Evolutionary conservation across 2,329 filamentous ascomycete genomes (phyloP), one percentile per base, ranked within the genome.

Genomic region (Teratosphaeria gauchensis): DNA sequence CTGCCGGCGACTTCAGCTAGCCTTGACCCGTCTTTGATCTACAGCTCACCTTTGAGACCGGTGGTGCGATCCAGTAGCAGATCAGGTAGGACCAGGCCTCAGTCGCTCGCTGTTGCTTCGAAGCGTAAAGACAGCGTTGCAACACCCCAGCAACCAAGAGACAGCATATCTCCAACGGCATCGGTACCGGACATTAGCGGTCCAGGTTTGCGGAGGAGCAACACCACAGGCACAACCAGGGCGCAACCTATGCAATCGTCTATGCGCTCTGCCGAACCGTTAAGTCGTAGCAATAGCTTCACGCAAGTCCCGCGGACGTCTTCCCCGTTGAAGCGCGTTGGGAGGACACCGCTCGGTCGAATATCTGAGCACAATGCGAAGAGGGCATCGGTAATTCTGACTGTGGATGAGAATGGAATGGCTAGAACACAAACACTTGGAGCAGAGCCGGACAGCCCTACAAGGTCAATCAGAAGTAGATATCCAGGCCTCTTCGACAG

Each of bases 21-120:
- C 32, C 77, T 81, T 9, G 73, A 81, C 62, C 78, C 78, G 14
- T 80, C 71, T 53, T 72, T 80, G 70, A 64, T 72, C 4, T 72
- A 70, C 61, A 72, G 69, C 56, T 73, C 71, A 8, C 71, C 71
- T 7, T 59, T 66, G 6, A 62, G 62, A 16, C 65, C 65, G 19
- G 55, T 62, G 32, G 56, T 54, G n/a, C 56, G 35, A 3, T 56
- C 59, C 16, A 55, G 31, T 61, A 66, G 52, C 74, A 75, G 53
- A 70, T 67, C 12, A 64, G 69, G 42, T 21, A 53, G 7, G 32
- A 53, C 9, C 38, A 56, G 53, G 58, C 60, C 14, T 61, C 48
- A 51, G 51, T 19, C 51, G 51, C 30, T 53, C 52, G 33, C 42
- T 32, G 31, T 59, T 8, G 59, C 58, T 12, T 60, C 58, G 11